These are phyloP conservation scores for Posidonia australis DNA, from an alignment of 106 monocot genomes.

Conservation along the genomic window DNA sequence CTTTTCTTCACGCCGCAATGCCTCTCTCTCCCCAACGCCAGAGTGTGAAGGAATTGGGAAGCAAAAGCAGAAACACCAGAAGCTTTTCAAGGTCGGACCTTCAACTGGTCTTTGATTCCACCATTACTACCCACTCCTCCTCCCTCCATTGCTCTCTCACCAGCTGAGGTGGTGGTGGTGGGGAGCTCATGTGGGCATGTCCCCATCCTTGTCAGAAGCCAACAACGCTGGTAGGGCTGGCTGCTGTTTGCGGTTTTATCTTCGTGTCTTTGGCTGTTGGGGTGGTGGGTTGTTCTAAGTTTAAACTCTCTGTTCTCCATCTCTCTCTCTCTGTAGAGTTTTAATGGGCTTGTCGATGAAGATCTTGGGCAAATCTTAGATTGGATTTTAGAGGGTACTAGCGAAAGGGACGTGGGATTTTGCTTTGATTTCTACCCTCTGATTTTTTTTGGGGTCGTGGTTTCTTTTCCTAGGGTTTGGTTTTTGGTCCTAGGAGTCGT, in stretches of 20 bases:
- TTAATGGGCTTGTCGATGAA: conserved; percentile 2
- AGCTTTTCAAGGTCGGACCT: neutral
- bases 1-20: too few relatives aligned
- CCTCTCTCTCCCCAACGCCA: neutral
- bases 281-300: neutral
- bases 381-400: neutral
- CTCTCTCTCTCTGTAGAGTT: neutral
- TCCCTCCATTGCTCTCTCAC: neutral
- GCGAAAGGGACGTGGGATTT: neutral
- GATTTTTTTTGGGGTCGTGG: neutral
- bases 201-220: neutral
- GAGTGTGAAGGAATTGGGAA: neutral
- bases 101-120: neutral
- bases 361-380: conserved; percentile 11
- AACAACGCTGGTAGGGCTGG: neutral
- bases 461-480: neutral
- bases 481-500: neutral
- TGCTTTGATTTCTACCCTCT: neutral
- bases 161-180: neutral
- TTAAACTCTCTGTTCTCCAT: neutral
- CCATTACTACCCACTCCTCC: neutral
- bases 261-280: neutral
- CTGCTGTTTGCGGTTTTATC: neutral
- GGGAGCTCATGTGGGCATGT: neutral
- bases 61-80: neutral